A percentile compares a stretch with the other conserved stretches of the same genome.
phyloP scores from a whole-genome alignment of 2,329 filamentous ascomycete species.

The Neofusicoccum cordaticola region DNA sequence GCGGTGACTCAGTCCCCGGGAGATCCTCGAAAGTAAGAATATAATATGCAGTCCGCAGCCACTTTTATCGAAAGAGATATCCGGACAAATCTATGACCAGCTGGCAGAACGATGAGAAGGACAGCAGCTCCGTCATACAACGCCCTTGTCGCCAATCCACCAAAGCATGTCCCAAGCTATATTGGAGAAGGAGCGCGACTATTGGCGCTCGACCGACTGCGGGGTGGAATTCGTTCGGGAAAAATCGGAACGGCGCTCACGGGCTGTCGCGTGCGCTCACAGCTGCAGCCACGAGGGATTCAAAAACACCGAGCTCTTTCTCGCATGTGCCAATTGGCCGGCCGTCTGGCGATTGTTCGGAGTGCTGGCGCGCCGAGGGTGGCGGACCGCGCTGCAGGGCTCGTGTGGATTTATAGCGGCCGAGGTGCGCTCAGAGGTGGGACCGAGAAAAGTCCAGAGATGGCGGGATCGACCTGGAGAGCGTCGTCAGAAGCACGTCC shows the following conservation, averaged over 20 bases:
- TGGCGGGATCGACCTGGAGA: neutral
- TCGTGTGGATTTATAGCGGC: neutral
- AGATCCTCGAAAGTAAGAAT: neutral
- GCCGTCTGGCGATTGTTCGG: neutral
- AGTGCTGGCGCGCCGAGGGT: neutral
- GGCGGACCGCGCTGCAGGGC: neutral
- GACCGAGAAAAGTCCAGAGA: constrained; percentile 11
- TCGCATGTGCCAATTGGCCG: neutral
- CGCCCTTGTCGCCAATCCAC: constrained; percentile 16
- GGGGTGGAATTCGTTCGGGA: constrained; percentile 4
- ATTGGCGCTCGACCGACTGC: constrained; percentile 9
- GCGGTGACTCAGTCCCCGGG: neutral
- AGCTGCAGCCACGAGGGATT: constrained; percentile 7
- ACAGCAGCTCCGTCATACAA: constrained; percentile 2
- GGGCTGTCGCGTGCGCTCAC: neutral
- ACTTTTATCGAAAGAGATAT: neutral
- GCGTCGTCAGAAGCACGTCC: constrained; percentile 7
- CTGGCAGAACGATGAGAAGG: neutral
- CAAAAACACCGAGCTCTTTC: neutral
- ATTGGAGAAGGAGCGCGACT: constrained; percentile 6
- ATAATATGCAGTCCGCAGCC: neutral
- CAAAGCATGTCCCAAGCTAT: constrained; percentile 17
- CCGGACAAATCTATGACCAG: neutral
- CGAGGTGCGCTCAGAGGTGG: neutral
- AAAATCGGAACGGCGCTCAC: constrained; percentile 10